Conservation (phyloP, 2,329 filamentous ascomycete species). For the Aspergillus hiratsukae region DNA sequence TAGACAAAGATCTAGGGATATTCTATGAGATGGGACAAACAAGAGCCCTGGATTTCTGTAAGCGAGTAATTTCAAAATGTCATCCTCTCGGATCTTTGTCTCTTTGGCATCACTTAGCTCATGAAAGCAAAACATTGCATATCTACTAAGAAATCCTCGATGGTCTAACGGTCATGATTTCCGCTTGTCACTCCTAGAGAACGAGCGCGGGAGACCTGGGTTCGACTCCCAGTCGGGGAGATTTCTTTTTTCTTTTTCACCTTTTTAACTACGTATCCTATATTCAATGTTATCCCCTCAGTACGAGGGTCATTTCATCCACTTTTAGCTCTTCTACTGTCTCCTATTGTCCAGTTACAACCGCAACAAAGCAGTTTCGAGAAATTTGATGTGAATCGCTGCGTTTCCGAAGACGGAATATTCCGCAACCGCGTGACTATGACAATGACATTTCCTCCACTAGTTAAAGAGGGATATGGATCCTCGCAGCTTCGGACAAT, state of each 20-base stretch:
- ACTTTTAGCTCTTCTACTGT: not conserved
- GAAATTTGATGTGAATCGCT: too few relatives aligned
- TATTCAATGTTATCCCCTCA: too few relatives aligned
- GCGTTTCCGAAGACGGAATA: not conserved
- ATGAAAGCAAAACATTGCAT: too few relatives aligned
- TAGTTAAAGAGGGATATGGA: too few relatives aligned
- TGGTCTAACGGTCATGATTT: not conserved
- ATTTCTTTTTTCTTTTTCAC: not conserved
- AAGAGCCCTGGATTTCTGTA: not conserved
- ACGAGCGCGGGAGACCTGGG: not conserved
- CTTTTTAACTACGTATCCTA: not conserved
- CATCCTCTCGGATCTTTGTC: too few relatives aligned
- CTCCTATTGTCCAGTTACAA: not conserved
- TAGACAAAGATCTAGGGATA: not conserved
- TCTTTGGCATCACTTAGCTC: too few relatives aligned
- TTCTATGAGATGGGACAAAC: not conserved
- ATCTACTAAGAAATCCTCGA: conserved; percentile 3
- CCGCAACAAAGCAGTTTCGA: not conserved
- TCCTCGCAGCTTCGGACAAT: not conserved
- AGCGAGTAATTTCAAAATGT: too few relatives aligned
- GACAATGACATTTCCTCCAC: not conserved
- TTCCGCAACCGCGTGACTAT: not conserved
- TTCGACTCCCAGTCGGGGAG: not conserved
- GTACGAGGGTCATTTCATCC: too few relatives aligned
- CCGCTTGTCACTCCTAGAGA: not conserved